Evolutionary conservation across 495 filamentous ascomycete genomes (phyloP).

Genomic region (Trichoderma gamsii): DNA sequence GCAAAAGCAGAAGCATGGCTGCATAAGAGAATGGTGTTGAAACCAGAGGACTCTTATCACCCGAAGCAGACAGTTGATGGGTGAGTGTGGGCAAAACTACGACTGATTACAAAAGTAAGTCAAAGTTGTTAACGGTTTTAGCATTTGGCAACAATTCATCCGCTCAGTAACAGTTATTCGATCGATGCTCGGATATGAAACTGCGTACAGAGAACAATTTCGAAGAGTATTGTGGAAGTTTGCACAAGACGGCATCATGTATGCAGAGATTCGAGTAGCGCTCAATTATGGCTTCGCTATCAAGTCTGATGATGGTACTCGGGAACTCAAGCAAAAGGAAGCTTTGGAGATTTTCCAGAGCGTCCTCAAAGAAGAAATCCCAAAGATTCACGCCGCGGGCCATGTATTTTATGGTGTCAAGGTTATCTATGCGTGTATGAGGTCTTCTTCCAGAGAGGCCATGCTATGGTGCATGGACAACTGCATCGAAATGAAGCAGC

Average conservation of each 20-base stretch:
- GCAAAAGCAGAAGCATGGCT: slow-evolving; percentile 15
- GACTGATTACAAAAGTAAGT: background rate
- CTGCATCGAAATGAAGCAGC: slow-evolving; percentile 64
- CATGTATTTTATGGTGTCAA: slow-evolving; percentile 27
- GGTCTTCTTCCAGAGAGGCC: slow-evolving; percentile 43
- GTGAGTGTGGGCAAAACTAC: background rate
- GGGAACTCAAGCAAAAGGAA: background rate
- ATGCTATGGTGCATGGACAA: slow-evolving; percentile 61
- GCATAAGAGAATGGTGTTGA: slow-evolving; percentile 10
- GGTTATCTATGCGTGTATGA: slow-evolving; percentile 33
- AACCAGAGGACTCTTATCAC: slow-evolving; percentile 14
- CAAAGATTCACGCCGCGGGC: slow-evolving; percentile 14
- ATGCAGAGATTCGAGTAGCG: slow-evolving; percentile 15
- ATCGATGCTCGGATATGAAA: slow-evolving; percentile 16
- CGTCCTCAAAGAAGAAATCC: background rate
- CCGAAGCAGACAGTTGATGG: slow-evolving; percentile 16
- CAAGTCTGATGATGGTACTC: slow-evolving; percentile 13
- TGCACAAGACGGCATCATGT: slow-evolving; percentile 15
- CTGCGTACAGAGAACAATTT: slow-evolving; percentile 14
- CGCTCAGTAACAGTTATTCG: slow-evolving; percentile 6
- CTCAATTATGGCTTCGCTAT: slow-evolving; percentile 14
- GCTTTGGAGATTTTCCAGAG: background rate
- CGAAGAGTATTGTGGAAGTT: slow-evolving; percentile 16
- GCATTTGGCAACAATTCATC: slow-evolving; percentile 14
- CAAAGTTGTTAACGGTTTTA: background rate